Percentiles rank a stretch among this genome's conserved stretches.
These are phyloP conservation scores for Dactylorhiza incarnata DNA, from an alignment of 106 monocot genomes.

Conservation along the genomic window DNA sequence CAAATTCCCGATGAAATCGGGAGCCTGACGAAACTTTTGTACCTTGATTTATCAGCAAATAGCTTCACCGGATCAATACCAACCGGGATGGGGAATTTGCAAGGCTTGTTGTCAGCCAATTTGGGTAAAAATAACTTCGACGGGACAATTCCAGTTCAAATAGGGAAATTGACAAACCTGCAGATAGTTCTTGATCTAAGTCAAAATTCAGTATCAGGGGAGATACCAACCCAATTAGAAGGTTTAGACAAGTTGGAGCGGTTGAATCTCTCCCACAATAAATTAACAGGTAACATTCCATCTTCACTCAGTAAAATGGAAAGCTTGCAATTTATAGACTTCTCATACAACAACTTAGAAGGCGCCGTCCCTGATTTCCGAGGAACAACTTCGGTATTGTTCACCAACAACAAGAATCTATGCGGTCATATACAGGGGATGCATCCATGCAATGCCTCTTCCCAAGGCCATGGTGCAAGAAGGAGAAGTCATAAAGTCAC, in stretches of 20 bases:
- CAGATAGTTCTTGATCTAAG: slow-evolving; percentile 24
- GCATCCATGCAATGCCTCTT: neutral
- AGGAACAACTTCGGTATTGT: neutral
- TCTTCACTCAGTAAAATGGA: slow-evolving; percentile 2
- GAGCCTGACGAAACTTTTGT: neutral
- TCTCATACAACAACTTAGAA: slow-evolving; percentile 25
- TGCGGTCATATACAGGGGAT: slow-evolving; percentile 14
- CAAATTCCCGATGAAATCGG: slow-evolving; percentile 8
- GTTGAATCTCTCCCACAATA: slow-evolving; percentile 28
- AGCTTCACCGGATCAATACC: slow-evolving; percentile 9
- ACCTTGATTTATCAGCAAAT: slow-evolving; percentile 19
- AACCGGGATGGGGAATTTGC: slow-evolving; percentile 4
- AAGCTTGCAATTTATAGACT: slow-evolving; percentile 13
- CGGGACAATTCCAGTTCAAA: slow-evolving; percentile 20
- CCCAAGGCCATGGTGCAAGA: neutral
- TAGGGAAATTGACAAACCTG: slow-evolving; percentile 18
- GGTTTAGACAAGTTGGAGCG: slow-evolving; percentile 5
- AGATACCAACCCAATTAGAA: slow-evolving; percentile 14
- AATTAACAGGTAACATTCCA: slow-evolving; percentile 11
- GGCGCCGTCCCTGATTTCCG: slow-evolving; percentile 18
- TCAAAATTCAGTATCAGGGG: slow-evolving; percentile 13
- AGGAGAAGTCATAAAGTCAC: neutral
- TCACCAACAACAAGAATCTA: slow-evolving; percentile 12
- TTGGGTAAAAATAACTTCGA: slow-evolving; percentile 12
- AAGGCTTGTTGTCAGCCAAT: neutral